Conservation (phyloP, 805 yeast genomes). For the Myxozyma monticola region DNA sequence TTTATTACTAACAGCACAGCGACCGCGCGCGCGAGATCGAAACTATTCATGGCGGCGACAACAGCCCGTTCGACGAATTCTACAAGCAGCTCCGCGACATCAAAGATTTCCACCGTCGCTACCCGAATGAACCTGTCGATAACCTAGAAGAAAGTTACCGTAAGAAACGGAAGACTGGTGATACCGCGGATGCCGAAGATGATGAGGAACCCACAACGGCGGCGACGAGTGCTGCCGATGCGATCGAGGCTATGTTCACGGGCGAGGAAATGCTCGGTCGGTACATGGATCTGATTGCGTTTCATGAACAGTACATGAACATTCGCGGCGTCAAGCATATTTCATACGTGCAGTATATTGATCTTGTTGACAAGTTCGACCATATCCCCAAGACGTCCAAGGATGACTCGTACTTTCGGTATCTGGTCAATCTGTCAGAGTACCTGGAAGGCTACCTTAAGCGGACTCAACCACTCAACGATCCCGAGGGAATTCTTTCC, state of each 20-base stretch:
- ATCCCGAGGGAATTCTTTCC: slow-evolving; percentile 40
- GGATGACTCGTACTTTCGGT: slow-evolving; percentile 44
- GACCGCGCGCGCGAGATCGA: slow-evolving; percentile 28
- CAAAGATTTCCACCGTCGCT: slow-evolving; percentile 37
- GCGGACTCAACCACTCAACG: slow-evolving; percentile 52
- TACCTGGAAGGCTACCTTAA: slow-evolving; percentile 54
- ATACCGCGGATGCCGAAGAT: slow-evolving; percentile 28
- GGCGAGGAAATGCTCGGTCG: slow-evolving; percentile 66
- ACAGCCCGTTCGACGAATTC: slow-evolving; percentile 43
- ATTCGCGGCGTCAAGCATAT: slow-evolving; percentile 41
- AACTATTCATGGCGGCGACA: slow-evolving; percentile 32
- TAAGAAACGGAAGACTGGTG: slow-evolving; percentile 29
- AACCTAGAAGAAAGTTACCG: slow-evolving; percentile 33
- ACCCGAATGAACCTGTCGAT: slow-evolving; percentile 39
- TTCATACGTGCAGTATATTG: slow-evolving; percentile 54
- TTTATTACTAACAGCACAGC: neutral
- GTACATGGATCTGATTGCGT: slow-evolving; percentile 55
- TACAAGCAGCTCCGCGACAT: slow-evolving; percentile 41
- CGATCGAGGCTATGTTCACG: slow-evolving; percentile 52
- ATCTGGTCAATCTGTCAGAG: slow-evolving; percentile 47
- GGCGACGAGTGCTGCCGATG: slow-evolving; percentile 36
- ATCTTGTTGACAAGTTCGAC: slow-evolving; percentile 46
- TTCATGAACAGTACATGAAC: slow-evolving; percentile 57
- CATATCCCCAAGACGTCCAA: slow-evolving; percentile 32
- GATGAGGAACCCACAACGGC: slow-evolving; percentile 34